phyloP scores from a whole-genome alignment of 371 early-diverging fungal genomes.

The Blakeslea trispora region DNA sequence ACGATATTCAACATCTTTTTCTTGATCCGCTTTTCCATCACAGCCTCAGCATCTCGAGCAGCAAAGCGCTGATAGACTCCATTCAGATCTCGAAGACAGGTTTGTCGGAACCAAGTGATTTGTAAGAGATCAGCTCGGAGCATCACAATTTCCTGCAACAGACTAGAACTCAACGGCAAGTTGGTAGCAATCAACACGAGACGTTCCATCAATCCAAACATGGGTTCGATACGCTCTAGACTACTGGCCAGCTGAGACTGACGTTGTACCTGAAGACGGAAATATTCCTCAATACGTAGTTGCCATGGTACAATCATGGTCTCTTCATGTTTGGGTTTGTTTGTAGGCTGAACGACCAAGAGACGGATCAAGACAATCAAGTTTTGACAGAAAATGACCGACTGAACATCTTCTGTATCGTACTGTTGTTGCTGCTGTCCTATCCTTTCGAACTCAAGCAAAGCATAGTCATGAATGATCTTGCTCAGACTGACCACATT shows the following conservation, averaged over 20 bases:
- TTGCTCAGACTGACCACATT: constrained; percentile 45
- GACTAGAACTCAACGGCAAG: constrained; percentile 40
- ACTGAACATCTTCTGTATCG: constrained; percentile 32
- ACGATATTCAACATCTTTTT: constrained; percentile 48
- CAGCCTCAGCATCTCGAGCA: constrained; percentile 28
- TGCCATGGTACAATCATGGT: constrained; percentile 26
- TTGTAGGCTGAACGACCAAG: constrained; percentile 48
- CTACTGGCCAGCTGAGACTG: constrained; percentile 35
- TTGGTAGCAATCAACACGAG: constrained; percentile 41
- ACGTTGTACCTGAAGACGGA: constrained; percentile 31
- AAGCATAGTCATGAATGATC: constrained; percentile 43
- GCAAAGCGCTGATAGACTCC: constrained; percentile 52
- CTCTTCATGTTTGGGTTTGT: constrained; percentile 16
- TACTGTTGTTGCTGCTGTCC: constrained; percentile 33
- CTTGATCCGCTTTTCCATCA: constrained; percentile 37
- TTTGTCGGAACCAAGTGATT: constrained; percentile 47
- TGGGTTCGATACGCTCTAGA: constrained; percentile 38
- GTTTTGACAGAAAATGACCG: constrained; percentile 49
- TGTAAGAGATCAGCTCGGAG: constrained; percentile 42
- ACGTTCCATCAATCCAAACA: constrained; percentile 44
- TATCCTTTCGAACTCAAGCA: constrained; percentile 46
- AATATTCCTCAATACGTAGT: constrained; percentile 39
- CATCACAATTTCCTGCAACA: constrained; percentile 44
- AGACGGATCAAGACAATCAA: constrained; percentile 50
- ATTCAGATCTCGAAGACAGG: constrained; percentile 47